Conservation (phyloP, 768 basidiomycete species). For the Cubamyces sp. region DNA sequence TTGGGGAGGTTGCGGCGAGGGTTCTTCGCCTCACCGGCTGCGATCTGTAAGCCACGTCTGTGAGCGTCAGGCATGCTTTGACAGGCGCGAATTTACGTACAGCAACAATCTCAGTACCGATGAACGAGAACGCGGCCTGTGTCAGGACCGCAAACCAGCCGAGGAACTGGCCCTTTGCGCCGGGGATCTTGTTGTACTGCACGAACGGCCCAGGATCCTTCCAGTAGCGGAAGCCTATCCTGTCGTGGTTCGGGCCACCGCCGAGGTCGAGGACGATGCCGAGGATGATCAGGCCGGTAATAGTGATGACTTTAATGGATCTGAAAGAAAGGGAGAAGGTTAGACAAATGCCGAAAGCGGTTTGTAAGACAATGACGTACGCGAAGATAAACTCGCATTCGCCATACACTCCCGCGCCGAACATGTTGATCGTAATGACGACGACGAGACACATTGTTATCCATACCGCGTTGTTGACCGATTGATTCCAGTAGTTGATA, state of each 20-base stretch:
- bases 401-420: slow-evolving; percentile 79
- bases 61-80: background rate
- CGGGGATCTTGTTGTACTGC: slow-evolving; percentile 66
- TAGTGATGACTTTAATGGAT: slow-evolving; percentile 90
- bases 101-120: slow-evolving; percentile 94
- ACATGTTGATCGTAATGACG: slow-evolving; percentile 74
- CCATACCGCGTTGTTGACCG: slow-evolving; percentile 74
- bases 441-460: slow-evolving; percentile 77
- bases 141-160: slow-evolving; percentile 73
- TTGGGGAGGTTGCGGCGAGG: slow-evolving; percentile 70
- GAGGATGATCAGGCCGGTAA: slow-evolving; percentile 62
- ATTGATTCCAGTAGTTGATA: slow-evolving; percentile 64
- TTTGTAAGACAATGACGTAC: slow-evolving; percentile 35
- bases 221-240: slow-evolving; percentile 78
- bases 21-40: slow-evolving; percentile 91
- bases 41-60: slow-evolving; percentile 55
- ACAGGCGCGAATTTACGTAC: slow-evolving; percentile 44
- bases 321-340: slow-evolving; percentile 31
- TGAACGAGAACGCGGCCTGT: slow-evolving; percentile 91
- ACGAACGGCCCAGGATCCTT: slow-evolving; percentile 87
- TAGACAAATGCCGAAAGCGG: background rate
- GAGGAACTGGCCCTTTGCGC: slow-evolving; percentile 76
- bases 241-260: slow-evolving; percentile 82
- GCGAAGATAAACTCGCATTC: slow-evolving; percentile 90
- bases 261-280: slow-evolving; percentile 82